phyloP scores from a whole-genome alignment of 192 early-diverging fungal species.

The Ramicandelaber brevisporus region DNA sequence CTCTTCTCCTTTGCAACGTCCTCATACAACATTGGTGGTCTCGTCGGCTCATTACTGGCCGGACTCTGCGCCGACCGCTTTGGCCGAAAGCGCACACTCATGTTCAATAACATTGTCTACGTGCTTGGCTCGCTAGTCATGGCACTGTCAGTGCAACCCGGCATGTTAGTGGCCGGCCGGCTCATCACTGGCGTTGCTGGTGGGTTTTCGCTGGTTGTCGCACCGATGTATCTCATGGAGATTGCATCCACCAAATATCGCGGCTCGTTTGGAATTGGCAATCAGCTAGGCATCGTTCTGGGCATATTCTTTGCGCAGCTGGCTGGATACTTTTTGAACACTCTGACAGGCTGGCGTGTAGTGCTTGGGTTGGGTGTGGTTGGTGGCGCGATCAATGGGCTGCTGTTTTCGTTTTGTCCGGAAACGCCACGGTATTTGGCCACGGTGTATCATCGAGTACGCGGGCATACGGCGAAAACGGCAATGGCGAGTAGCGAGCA shows the following conservation, averaged over 20 bases:
- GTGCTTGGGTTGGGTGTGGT: constrained; percentile 33
- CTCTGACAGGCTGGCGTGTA: constrained; percentile 35
- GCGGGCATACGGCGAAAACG: too few relatives aligned
- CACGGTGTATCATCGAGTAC: too few relatives aligned
- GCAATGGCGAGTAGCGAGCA: too few relatives aligned
- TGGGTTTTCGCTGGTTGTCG: constrained; percentile 45
- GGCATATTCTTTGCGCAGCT: constrained; percentile 57
- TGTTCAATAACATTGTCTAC: constrained; percentile 39
- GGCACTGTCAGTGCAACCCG: constrained; percentile 21
- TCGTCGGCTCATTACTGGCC: constrained; percentile 44
- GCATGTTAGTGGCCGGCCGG: constrained; percentile 30
- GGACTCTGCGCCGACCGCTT: constrained; percentile 28
- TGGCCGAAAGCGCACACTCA: constrained; percentile 38
- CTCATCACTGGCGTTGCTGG: constrained; percentile 50
- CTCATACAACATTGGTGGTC: constrained; percentile 12
- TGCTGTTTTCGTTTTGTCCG: constrained; percentile 41
- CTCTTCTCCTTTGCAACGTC: constrained; percentile 23
- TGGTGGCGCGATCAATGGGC: constrained; percentile 30
- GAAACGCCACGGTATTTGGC: constrained; percentile 55
- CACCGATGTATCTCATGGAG: constrained; percentile 62
- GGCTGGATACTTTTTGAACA: constrained; percentile 31
- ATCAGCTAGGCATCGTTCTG: constrained; percentile 59
- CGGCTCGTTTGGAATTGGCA: constrained; percentile 51
- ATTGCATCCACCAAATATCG: constrained; percentile 35
- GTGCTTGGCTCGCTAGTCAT: constrained; percentile 31